These are phyloP conservation scores for Begonia loranthoides DNA, from an alignment of 306 rosid genomes.

Conservation along the genomic window DNA sequence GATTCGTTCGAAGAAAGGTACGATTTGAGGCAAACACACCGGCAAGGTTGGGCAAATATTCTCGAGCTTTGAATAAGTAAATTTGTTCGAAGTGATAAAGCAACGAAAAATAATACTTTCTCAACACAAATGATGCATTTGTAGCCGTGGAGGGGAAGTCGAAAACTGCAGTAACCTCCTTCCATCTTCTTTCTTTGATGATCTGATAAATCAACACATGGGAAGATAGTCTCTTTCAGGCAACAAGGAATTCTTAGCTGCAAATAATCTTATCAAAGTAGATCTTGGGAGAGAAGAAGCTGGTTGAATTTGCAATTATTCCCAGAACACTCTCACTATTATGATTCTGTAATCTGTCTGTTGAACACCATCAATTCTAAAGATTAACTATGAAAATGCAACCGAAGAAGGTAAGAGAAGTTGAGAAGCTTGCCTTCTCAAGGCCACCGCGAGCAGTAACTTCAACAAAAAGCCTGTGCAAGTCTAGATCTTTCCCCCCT, in stretches of 20 bases:
- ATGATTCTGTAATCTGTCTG: too few relatives aligned
- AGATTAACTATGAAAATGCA: too few relatives aligned
- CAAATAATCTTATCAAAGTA: too few relatives aligned
- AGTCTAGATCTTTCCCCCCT: slow-evolving; percentile 70
- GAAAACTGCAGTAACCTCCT: slow-evolving; percentile 69
- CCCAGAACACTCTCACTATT: too few relatives aligned
- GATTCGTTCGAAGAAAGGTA: too few relatives aligned
- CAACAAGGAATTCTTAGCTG: too few relatives aligned
- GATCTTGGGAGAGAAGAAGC: too few relatives aligned
- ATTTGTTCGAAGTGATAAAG: slow-evolving; percentile 73
- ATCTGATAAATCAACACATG: slow-evolving; percentile 32
- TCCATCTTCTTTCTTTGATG: slow-evolving; percentile 68
- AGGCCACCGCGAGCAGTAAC: slow-evolving; percentile 80
- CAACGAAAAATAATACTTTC: slow-evolving; percentile 71
- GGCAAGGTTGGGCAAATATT: slow-evolving; percentile 27
- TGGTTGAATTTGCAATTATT: background rate
- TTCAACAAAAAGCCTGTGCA: slow-evolving; percentile 65
- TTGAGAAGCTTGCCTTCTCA: slow-evolving; percentile 34
- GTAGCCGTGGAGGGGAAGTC: slow-evolving; percentile 94
- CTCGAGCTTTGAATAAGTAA: slow-evolving; percentile 49
- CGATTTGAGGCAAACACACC: slow-evolving; percentile 8
- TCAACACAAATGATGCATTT: slow-evolving; percentile 79
- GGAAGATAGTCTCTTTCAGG: too few relatives aligned
- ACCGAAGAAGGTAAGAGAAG: too few relatives aligned
- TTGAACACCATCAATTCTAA: background rate